Conservation (phyloP, 768 basidiomycete species). For the Paxillus ammoniavirescens region DNA sequence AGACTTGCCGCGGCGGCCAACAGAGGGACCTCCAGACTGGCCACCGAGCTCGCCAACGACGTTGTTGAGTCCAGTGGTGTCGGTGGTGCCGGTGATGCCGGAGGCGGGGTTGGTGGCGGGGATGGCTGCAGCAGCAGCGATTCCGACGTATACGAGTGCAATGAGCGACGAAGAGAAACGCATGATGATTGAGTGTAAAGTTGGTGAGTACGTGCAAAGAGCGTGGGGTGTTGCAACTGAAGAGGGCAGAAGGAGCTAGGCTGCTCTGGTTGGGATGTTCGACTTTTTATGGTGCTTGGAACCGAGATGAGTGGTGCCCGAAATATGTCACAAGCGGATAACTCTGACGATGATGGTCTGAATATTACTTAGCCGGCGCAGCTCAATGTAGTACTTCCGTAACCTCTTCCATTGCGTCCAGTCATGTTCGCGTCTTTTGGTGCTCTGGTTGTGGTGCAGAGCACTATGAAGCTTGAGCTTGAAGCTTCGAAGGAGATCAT, state of each 20-base stretch:
- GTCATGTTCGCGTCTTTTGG: too few species aligned
- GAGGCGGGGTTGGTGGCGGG: neutral
- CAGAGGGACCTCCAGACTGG: too few species aligned
- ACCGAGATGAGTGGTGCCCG: neutral
- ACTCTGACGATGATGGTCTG: too few species aligned
- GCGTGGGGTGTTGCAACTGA: neutral
- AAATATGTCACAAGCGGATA: neutral
- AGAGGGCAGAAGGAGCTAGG: neutral
- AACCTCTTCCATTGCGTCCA: too few species aligned
- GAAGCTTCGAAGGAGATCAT: too few species aligned
- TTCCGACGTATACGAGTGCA: constrained; percentile 1
- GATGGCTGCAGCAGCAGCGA: constrained; percentile 1
- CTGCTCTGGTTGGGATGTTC: neutral
- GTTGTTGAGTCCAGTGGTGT: neutral
- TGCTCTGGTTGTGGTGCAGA: too few species aligned
- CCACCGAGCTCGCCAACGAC: too few species aligned
- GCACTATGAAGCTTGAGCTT: too few species aligned
- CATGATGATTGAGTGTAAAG: neutral
- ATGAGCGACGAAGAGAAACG: constrained; percentile 1
- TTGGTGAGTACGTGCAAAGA: neutral
- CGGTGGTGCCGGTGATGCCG: too few species aligned
- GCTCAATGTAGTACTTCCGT: too few species aligned
- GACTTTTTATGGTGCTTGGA: neutral
- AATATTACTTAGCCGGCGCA: too few species aligned
- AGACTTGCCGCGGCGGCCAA: neutral